Conservation (phyloP, 306 rosid genomes). For the Vicia faba region DNA sequence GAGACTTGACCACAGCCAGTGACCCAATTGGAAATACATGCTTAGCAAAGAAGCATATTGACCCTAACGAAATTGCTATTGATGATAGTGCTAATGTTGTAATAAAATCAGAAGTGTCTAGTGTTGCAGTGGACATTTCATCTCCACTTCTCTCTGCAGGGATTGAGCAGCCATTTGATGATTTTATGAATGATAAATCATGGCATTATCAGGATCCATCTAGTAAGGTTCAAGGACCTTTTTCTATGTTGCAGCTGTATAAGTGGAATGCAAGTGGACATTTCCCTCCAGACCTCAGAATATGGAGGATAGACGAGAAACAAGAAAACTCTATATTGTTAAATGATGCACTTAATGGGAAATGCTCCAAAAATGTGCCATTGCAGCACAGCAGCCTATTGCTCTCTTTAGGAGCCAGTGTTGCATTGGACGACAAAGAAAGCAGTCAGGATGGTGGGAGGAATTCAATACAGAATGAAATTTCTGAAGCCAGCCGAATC, state of each 20-base stretch:
- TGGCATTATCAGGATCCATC: slow-evolving; percentile 91
- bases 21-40: slow-evolving; percentile 45
- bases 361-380: slow-evolving; percentile 46
- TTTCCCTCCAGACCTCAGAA: slow-evolving; percentile 73
- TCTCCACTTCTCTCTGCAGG: slow-evolving; percentile 44
- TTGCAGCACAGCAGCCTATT: slow-evolving; percentile 40
- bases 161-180: slow-evolving; percentile 51
- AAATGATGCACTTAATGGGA: slow-evolving; percentile 59
- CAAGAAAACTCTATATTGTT: slow-evolving; percentile 61
- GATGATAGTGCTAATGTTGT: slow-evolving; percentile 44
- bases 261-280: slow-evolving; percentile 69
- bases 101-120: slow-evolving; percentile 46
- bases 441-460: slow-evolving; percentile 45
- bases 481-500: slow-evolving; percentile 36
- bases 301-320: slow-evolving; percentile 77
- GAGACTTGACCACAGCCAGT: slow-evolving; percentile 37
- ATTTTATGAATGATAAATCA: slow-evolving; percentile 49
- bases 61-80: slow-evolving; percentile 43
- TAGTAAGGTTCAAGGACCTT: slow-evolving; percentile 92
- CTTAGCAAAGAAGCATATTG: slow-evolving; percentile 32
- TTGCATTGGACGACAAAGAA: slow-evolving; percentile 42
- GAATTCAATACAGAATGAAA: slow-evolving; percentile 40
- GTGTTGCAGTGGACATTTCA: slow-evolving; percentile 50
- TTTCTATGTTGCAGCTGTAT: slow-evolving; percentile 63
- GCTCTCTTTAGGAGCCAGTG: slow-evolving; percentile 48